These are phyloP conservation scores for Lathyrus aphaca DNA, from an alignment of 306 rosid species.

Conservation along the genomic window DNA sequence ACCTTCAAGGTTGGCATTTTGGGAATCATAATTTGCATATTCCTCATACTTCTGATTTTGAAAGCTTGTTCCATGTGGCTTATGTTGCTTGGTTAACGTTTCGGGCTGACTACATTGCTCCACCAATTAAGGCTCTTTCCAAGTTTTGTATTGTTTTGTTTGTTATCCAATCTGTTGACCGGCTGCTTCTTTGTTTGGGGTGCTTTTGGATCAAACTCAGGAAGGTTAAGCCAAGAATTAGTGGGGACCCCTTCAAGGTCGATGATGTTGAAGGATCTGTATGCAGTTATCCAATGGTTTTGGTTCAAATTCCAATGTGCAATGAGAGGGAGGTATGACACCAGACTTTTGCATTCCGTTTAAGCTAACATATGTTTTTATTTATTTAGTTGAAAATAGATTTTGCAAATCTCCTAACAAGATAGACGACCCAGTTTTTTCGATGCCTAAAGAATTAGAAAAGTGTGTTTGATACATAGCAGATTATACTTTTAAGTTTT, in stretches of 20 bases:
- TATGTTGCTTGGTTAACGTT: constrained; percentile 79
- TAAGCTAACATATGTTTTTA: not conserved
- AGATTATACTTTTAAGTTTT: not conserved
- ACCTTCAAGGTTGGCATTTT: constrained; percentile 85
- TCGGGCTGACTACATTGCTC: constrained; percentile 86
- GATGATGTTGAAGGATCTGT: constrained; percentile 70
- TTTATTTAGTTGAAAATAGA: not conserved
- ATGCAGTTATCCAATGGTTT: constrained; percentile 77
- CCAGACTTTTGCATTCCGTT: constrained; percentile 6
- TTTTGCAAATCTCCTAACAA: constrained; percentile 27
- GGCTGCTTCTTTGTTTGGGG: constrained; percentile 77
- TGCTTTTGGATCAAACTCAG: constrained; percentile 85
- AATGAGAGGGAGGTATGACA: constrained; percentile 84
- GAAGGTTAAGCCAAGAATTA: constrained; percentile 73
- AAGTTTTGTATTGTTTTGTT: constrained; percentile 81
- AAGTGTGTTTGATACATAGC: not conserved
- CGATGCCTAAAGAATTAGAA: too few species aligned
- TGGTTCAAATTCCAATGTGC: constrained; percentile 95
- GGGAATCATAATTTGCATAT: constrained; percentile 67
- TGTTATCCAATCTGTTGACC: constrained; percentile 86
- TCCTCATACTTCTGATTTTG: constrained; percentile 69
- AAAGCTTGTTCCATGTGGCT: constrained; percentile 64
- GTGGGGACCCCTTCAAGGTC: constrained; percentile 51
- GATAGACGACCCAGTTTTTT: not conserved
- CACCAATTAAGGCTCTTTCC: constrained; percentile 74